A percentile compares a stretch with the other conserved stretches of the same genome.
These are phyloP conservation scores for Fomitopsis palustris DNA, from an alignment of 1,284 basidiomycete species.

Conservation along the genomic window DNA sequence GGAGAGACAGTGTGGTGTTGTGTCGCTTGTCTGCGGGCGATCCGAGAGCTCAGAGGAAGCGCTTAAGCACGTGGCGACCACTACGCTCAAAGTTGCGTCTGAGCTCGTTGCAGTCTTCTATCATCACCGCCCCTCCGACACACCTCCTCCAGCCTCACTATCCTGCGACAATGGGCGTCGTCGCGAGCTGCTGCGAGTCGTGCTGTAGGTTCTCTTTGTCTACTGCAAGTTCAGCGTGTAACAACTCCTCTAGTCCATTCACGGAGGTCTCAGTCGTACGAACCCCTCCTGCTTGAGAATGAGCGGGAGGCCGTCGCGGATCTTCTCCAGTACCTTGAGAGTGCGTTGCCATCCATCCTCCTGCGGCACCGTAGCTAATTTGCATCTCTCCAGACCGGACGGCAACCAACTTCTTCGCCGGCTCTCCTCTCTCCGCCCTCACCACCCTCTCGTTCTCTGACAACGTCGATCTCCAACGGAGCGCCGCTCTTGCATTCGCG, in stretches of 20 bases:
- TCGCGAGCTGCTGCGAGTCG: constrained; percentile 74
- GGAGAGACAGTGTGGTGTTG: too few relatives aligned
- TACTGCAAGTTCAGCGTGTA: constrained; percentile 4
- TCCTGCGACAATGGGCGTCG: constrained; percentile 41
- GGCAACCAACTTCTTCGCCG: constrained; percentile 94
- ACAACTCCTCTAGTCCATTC: constrained; percentile 53
- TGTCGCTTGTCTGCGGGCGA: not conserved
- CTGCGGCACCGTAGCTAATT: not conserved
- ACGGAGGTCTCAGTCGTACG: constrained; percentile 82
- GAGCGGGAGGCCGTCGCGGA: constrained; percentile 99
- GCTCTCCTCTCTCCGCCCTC: constrained; percentile 88
- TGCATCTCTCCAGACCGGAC: constrained; percentile 69
- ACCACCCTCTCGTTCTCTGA: constrained; percentile 98
- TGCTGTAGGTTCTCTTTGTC: constrained; percentile 53
- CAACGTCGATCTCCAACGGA: constrained; percentile 98
- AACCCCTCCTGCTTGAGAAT: constrained; percentile 94
- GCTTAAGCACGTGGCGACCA: not conserved
- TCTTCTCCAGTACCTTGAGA: constrained; percentile 95
- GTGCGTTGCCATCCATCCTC: constrained; percentile 47
- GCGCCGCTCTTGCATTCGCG: constrained; percentile 96
- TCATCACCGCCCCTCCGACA: constrained; percentile 17
- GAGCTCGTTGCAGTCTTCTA: constrained; percentile 7
- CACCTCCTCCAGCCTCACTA: constrained; percentile 19
- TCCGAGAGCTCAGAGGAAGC: not conserved
- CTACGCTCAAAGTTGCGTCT: constrained; percentile 1